Evolutionary conservation across 1,139 yeast species (phyloP), one percentile per base, ranked within the genome.

Genomic region (Yamadazyma diddensiae): DNA sequence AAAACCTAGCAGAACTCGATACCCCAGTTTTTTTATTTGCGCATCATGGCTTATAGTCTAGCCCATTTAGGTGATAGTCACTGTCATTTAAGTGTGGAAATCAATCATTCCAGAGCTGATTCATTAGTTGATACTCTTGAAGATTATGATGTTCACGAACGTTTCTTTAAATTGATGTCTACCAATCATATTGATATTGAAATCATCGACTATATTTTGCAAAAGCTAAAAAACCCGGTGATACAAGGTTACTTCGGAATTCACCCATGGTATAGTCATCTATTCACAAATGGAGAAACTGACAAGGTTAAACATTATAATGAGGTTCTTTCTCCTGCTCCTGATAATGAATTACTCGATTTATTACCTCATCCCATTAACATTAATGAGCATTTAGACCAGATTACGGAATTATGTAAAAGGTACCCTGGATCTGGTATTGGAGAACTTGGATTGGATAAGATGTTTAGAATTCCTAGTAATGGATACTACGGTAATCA

Each of bases 401-500:
- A 43, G 15, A 60, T 73, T 24, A 35, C 36, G 33, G 23, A 17
- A 6, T 53, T 59, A 13, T 36, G 35, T 19, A n/a, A 15, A 9
- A 22, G 25, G 8, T 47, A 71, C 24, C 32, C 25, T 14, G 26
- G 30, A 21, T 51, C 41, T 32, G 73, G 73, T 9, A 67, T 88
- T n/a, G 98, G 98, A 0, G 98, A 92, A 49, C 70, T 88, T 13
- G 98, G 98, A 0, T 59, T 92, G 4, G 98, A 92, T 55, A 83
- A 81, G 53, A 52, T 77, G 14, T 86, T 86, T 47, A 58, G 87
- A 23, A 57, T 87, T 9, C 95, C 95, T 0, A 50, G 55, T 29
- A 62, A 63, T 35, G 88, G 88, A 1, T 79, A 56, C 42, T 66
- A 60, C 37, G 82, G 82, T 1, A 59, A 62, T 38, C 49, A 41